Conservation (phyloP, 164 flowering plant genomes). For the Vitis cinerea region DNA sequence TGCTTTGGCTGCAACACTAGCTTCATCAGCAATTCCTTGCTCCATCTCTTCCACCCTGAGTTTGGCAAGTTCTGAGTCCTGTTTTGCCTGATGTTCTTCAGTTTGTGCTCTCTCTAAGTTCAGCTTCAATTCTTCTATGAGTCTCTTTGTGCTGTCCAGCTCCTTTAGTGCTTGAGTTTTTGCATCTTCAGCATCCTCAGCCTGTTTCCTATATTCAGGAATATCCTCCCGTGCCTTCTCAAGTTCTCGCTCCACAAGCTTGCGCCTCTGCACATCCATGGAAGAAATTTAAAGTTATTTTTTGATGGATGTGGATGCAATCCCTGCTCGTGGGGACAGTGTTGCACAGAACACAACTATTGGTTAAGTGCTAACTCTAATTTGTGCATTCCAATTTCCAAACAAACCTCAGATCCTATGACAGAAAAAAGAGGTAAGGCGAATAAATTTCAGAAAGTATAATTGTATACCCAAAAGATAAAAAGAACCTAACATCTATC, state of each 20-base stretch:
- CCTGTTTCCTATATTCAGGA: constrained; percentile 52
- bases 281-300: constrained; percentile 1
- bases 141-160: constrained; percentile 70
- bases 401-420: too few relatives aligned
- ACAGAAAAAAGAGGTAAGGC: neutral
- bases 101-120: constrained; percentile 83
- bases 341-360: neutral
- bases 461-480: neutral
- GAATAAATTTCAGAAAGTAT: neutral
- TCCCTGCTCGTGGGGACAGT: neutral
- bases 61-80: constrained; percentile 77
- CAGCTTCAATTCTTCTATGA: constrained; percentile 73
- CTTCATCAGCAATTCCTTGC: constrained; percentile 81
- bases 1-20: constrained; percentile 85
- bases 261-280: constrained; percentile 56
- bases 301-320: neutral
- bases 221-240: constrained; percentile 74
- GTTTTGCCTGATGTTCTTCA: constrained; percentile 84
- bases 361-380: too few relatives aligned
- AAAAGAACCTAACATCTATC: too few relatives aligned
- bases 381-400: too few relatives aligned
- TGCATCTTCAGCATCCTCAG: constrained; percentile 66
- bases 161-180: constrained; percentile 59
- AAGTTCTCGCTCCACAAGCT: constrained; percentile 65
- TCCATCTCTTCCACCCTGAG: constrained; percentile 79